Evolutionary conservation across 306 rosid species (phyloP).

Genomic region (Inga leiocalycina): DNA sequence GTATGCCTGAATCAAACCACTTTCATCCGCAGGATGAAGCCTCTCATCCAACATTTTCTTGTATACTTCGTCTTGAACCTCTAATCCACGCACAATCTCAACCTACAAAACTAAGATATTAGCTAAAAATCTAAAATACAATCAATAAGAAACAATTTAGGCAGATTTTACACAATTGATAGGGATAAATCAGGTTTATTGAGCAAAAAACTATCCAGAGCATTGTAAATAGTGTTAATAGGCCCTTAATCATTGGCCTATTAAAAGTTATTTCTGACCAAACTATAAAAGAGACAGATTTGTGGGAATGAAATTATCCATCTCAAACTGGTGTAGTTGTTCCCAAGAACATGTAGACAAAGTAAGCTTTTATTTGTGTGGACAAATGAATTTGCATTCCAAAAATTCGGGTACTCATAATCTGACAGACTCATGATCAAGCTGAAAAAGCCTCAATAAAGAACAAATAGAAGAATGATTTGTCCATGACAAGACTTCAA

Average conservation of each 20-base stretch:
- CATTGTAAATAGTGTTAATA: neutral
- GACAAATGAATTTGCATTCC: neutral
- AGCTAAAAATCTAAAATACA: neutral
- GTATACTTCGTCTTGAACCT: slow-evolving; percentile 72
- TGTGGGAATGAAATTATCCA: neutral
- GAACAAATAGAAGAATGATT: neutral
- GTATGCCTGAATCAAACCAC: slow-evolving; percentile 66
- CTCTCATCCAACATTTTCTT: slow-evolving; percentile 68
- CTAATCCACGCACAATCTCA: slow-evolving; percentile 71
- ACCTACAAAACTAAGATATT: slow-evolving; percentile 52
- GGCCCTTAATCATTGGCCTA: slow-evolving; percentile 12
- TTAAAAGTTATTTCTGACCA: neutral
- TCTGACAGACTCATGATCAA: neutral
- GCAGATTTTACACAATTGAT: neutral
- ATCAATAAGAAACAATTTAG: slow-evolving; percentile 25
- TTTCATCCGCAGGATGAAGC: slow-evolving; percentile 54
- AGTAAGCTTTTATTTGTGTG: slow-evolving; percentile 1
- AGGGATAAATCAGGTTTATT: neutral
- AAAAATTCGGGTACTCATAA: neutral
- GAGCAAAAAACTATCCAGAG: neutral
- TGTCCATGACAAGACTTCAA: neutral
- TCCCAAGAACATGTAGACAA: slow-evolving; percentile 18
- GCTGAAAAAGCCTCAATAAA: neutral
- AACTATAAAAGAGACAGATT: slow-evolving; percentile 9
- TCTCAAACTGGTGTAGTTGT: neutral